phyloP scores from a whole-genome alignment of 2,329 filamentous ascomycete genomes.

The Fusarium lateritium region DNA sequence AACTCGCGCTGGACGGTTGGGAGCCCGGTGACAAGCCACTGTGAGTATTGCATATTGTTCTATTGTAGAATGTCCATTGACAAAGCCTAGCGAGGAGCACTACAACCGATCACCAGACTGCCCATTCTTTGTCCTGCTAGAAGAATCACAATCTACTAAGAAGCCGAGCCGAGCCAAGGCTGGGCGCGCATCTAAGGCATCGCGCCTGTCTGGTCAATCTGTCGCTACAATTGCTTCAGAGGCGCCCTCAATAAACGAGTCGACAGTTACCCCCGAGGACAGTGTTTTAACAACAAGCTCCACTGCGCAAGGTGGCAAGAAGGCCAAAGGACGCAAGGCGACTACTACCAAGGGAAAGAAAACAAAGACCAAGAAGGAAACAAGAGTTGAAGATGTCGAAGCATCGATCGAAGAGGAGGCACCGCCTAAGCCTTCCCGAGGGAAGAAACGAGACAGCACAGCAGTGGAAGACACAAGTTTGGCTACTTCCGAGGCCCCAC shows the following conservation, averaged over 20 bases:
- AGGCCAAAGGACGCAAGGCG: constrained; percentile 70
- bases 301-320: constrained; percentile 70
- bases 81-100: constrained; percentile 80
- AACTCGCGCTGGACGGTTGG: constrained; percentile 92
- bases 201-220: constrained; percentile 74
- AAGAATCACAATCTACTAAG: constrained; percentile 69
- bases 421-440: constrained; percentile 59
- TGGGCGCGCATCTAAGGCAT: constrained; percentile 76
- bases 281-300: constrained; percentile 73
- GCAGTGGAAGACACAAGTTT: constrained; percentile 66
- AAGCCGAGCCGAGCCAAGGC: constrained; percentile 68
- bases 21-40: constrained; percentile 91
- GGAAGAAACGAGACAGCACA: constrained; percentile 75
- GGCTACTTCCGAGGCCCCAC: constrained; percentile 62
- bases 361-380: constrained; percentile 66
- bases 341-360: constrained; percentile 47
- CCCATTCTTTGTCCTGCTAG: constrained; percentile 82
- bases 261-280: constrained; percentile 67
- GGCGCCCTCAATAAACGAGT: constrained; percentile 62
- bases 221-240: constrained; percentile 67
- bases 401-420: constrained; percentile 45
- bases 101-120: constrained; percentile 83
- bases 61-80: constrained; percentile 42
- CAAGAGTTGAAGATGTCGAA: constrained; percentile 62
- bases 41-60: constrained; percentile 63